phyloP scores from a whole-genome alignment of 371 early-diverging fungal genomes.

The Mucor irregularis region DNA sequence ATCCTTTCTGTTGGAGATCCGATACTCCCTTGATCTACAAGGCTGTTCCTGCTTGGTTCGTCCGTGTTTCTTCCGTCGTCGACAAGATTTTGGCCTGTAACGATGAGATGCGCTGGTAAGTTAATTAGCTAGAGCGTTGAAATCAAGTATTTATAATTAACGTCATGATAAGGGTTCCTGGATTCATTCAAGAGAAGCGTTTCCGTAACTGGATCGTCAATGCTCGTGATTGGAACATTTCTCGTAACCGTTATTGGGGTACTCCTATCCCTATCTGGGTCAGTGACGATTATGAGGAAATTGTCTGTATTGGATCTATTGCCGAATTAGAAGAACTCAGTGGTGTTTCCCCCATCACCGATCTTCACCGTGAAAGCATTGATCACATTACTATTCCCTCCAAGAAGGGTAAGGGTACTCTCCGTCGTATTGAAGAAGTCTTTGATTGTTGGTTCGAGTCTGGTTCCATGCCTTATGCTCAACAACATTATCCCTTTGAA shows the following conservation, averaged over 20 bases:
- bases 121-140: not conserved
- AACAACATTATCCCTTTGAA: slow-evolving; percentile 99
- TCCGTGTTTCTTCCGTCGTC: slow-evolving; percentile 88
- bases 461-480: slow-evolving; percentile 99
- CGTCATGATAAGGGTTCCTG: no score
- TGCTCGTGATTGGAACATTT: slow-evolving; percentile 99
- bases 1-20: slow-evolving; percentile 98
- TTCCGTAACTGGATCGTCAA: slow-evolving; percentile 99
- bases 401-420: slow-evolving; percentile 84
- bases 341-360: slow-evolving; percentile 86
- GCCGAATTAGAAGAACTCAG: slow-evolving; percentile 94
- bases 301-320: slow-evolving; percentile 96
- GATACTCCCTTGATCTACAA: slow-evolving; percentile 99
- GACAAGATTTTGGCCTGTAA: slow-evolving; percentile 93
- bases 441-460: slow-evolving; percentile 99
- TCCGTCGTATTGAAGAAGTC: slow-evolving; percentile 97
- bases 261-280: slow-evolving; percentile 99
- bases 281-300: slow-evolving; percentile 90
- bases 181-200: slow-evolving; percentile 96
- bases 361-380: slow-evolving; percentile 98
- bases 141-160: not conserved
- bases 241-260: slow-evolving; percentile 99
- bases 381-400: slow-evolving; percentile 98
- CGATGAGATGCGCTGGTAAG: slow-evolving; percentile 61
- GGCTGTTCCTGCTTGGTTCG: slow-evolving; percentile 99